Evolutionary conservation across 768 basidiomycete species (phyloP).

Genomic region (Phallus indusiatus): DNA sequence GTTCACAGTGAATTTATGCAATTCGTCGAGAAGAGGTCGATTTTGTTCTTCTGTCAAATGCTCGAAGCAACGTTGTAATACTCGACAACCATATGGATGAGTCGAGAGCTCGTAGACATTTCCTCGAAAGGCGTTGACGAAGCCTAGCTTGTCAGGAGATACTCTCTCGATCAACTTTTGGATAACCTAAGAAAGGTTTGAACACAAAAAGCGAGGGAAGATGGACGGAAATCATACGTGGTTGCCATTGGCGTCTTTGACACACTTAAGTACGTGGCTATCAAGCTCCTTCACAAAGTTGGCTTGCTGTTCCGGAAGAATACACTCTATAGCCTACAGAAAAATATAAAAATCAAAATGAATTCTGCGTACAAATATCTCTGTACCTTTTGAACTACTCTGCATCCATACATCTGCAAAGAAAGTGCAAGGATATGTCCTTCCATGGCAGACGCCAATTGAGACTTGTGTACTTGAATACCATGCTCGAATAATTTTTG

Average conservation of each 20-base stretch:
- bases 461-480: constrained; percentile 59
- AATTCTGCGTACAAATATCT: not conserved
- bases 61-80: constrained; percentile 88
- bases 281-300: constrained; percentile 72
- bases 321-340: constrained; percentile 70
- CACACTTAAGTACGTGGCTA: constrained; percentile 70
- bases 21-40: constrained; percentile 69
- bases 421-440: constrained; percentile 69
- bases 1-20: constrained; percentile 58
- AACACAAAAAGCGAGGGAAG: constrained; percentile 4
- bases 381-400: constrained; percentile 84
- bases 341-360: constrained; percentile 11
- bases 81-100: constrained; percentile 91
- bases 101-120: constrained; percentile 74
- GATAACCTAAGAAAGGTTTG: constrained; percentile 44
- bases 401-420: constrained; percentile 91
- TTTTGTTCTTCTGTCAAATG: constrained; percentile 63
- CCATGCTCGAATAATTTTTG: constrained; percentile 92
- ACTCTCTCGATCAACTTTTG: constrained; percentile 85
- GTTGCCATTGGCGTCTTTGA: constrained; percentile 88
- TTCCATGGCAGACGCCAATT: constrained; percentile 65
- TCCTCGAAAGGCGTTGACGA: constrained; percentile 66
- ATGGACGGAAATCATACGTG: constrained; percentile 49
- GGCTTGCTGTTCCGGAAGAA: constrained; percentile 70
- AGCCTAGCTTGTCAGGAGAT: constrained; percentile 62